Evolutionary conservation across 2,329 filamentous ascomycete species (phyloP), one percentile per base, ranked within the genome.

Genomic region (Colletotrichum gloeosporioides): DNA sequence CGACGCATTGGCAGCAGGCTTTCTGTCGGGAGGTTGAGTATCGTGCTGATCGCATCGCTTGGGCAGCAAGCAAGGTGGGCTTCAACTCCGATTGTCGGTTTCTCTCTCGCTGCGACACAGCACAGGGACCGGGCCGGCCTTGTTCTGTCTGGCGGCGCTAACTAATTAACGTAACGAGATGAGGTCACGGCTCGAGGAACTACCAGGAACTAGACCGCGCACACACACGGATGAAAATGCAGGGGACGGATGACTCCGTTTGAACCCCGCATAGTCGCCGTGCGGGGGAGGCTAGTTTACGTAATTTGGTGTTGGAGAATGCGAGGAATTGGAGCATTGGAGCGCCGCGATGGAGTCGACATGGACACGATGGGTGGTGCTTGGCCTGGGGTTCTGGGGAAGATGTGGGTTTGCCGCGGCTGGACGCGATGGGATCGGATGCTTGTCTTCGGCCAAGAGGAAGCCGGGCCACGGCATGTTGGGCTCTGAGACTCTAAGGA

Each of bases 1-100:
- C 49, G 2, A 82, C 84, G 57, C 86, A 87, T 10, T 80, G 76
- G 15, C 82, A 81, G 70, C 86, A 88, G 49, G 83, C 83, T 69
- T 86, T 87, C 74, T 86, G 85, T 13, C 85, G 83, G 2, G 85
- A 84, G 13, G 79, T 80, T 22, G 84, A 78, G 76, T 87, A 87
- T 79, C 84, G 80, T 8, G 79, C 39, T 22, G 75, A 34, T 57
- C 55, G 69, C 69, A 76, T 73, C 8, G 13, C 36, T 57, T 27
- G 59, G 31, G 25, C 25, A 15, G 44, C 44, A 53, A 53, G 44
- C 44, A 22, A 53, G 44, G 44, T 53, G 44, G 44, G 44, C n/a
- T 8, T n/a, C n/a, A 44, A 10, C 32, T 44, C 44, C 39, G 34
- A 65, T 15, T 5, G n/a, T 22, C n/a, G 68, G 34, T 36, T 39